Evolutionary conservation across 176 grass and related monocot species (phyloP).

Genomic region (Carex kokanica): DNA sequence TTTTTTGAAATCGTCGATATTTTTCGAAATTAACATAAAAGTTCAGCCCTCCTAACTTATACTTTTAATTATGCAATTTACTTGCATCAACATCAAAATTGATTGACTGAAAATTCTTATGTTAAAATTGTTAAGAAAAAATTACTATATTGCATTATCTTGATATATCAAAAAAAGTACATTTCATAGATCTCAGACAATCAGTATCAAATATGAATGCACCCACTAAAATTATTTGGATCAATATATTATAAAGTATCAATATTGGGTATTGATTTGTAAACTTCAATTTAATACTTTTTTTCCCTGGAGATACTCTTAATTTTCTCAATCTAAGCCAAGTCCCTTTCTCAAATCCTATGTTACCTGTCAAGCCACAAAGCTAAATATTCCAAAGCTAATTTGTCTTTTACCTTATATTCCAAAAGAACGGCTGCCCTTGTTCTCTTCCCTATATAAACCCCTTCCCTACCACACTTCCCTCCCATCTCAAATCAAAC

Average conservation of each 20-base stretch:
- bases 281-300: not conserved
- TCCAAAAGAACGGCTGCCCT: conserved; percentile 12
- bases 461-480: not conserved
- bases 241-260: not conserved
- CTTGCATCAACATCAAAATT: not conserved
- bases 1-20: no score
- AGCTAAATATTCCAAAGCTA: conserved; percentile 37
- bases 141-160: not conserved
- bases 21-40: no score
- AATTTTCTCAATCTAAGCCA: not conserved
- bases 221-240: not conserved
- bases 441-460: conserved; percentile 47
- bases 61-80: not conserved
- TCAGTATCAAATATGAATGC: not conserved
- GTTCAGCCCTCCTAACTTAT: no score
- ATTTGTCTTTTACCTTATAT: conserved; percentile 30
- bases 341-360: conserved; percentile 22
- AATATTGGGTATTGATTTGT: not conserved
- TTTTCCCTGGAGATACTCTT: not conserved
- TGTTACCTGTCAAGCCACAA: conserved; percentile 18
- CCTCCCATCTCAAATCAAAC: conserved; percentile 25
- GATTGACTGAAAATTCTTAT: not conserved
- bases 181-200: not conserved
- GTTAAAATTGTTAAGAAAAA: not conserved
- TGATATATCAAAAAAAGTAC: not conserved